Percentiles rank a stretch among this genome's conserved stretches.
Evolutionary conservation across 805 yeast species (phyloP).

Genomic region (Schizosaccharomyces cryophilus): DNA sequence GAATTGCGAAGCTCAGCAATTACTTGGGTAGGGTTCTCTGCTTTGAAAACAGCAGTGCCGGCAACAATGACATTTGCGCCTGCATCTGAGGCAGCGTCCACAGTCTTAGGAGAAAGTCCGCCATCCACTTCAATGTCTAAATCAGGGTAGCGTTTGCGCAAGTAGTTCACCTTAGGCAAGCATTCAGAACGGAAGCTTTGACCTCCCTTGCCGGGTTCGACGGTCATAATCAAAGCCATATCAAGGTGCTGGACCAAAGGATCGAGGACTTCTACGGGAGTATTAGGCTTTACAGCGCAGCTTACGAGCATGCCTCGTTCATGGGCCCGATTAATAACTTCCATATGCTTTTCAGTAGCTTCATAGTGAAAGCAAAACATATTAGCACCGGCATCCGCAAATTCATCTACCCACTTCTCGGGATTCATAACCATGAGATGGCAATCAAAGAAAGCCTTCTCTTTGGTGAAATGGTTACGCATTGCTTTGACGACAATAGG

Average conservation of each 20-base stretch:
- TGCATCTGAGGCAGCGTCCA: constrained; percentile 73
- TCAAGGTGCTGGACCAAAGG: constrained; percentile 58
- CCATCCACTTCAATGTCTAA: constrained; percentile 91
- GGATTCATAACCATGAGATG: constrained; percentile 95
- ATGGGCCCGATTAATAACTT: constrained; percentile 52
- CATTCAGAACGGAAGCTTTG: constrained; percentile 83
- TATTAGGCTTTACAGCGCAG: constrained; percentile 81
- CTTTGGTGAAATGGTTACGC: constrained; percentile 52
- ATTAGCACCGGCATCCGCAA: constrained; percentile 85
- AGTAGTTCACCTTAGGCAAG: constrained; percentile 55
- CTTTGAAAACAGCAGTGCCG: constrained; percentile 69
- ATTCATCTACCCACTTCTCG: constrained; percentile 77
- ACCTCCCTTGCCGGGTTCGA: constrained; percentile 95
- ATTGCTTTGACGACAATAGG: constrained; percentile 65
- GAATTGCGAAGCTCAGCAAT: constrained; percentile 41
- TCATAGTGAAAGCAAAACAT: constrained; percentile 92
- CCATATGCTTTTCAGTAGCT: constrained; percentile 44
- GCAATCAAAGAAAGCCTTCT: constrained; percentile 56
- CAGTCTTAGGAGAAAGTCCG: constrained; percentile 69
- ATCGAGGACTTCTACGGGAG: constrained; percentile 59
- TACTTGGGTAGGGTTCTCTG: constrained; percentile 52
- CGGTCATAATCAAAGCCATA: constrained; percentile 53
- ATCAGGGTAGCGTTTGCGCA: constrained; percentile 50
- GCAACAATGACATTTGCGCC: constrained; percentile 98
- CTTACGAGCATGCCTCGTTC: constrained; percentile 74